Evolutionary conservation across 495 filamentous ascomycete species (phyloP).

Genomic region (Margaritispora aquatica): DNA sequence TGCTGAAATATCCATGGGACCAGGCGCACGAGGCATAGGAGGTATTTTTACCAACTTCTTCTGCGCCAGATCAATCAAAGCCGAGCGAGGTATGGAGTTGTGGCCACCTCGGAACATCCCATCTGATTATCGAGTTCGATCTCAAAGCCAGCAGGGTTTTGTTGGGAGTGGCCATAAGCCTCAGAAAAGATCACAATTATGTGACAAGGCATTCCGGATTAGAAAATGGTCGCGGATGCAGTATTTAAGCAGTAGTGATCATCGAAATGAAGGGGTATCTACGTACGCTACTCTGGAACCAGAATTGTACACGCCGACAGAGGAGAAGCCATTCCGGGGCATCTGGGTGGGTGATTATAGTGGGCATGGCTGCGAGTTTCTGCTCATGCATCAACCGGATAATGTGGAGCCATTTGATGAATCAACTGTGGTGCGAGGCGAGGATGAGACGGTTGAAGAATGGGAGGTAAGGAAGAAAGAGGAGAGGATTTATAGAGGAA

Average conservation of each 20-base stretch:
- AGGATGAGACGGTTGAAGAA: conserved; percentile 33
- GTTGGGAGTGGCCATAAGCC: conserved; percentile 35
- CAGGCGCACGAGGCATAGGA: conserved; percentile 31
- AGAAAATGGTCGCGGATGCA: conserved; percentile 51
- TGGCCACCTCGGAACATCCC: conserved; percentile 78
- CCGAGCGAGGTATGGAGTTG: conserved; percentile 41
- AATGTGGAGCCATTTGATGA: conserved; percentile 27
- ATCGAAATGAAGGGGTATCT: conserved; percentile 57
- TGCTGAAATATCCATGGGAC: conserved; percentile 47
- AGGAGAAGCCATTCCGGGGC: conserved; percentile 74
- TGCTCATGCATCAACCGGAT: conserved; percentile 70
- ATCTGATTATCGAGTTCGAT: conserved; percentile 46
- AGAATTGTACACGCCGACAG: conserved; percentile 66
- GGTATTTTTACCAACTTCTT: conserved; percentile 37
- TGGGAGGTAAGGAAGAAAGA: conserved; percentile 32
- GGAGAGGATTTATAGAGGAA: conserved; percentile 44
- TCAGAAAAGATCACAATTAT: conserved; percentile 42
- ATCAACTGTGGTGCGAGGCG: conserved; percentile 20
- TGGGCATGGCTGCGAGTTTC: conserved; percentile 82
- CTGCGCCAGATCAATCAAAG: conserved; percentile 33
- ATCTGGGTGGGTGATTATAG: conserved; percentile 92
- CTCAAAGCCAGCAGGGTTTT: conserved; percentile 33
- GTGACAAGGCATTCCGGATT: conserved; percentile 62
- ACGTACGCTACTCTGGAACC: conserved; percentile 74
- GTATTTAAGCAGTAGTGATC: too few relatives aligned